Evolutionary conservation across 352 stramenopile genomes (phyloP).

Genomic region (Nothophytophthora sp.): DNA sequence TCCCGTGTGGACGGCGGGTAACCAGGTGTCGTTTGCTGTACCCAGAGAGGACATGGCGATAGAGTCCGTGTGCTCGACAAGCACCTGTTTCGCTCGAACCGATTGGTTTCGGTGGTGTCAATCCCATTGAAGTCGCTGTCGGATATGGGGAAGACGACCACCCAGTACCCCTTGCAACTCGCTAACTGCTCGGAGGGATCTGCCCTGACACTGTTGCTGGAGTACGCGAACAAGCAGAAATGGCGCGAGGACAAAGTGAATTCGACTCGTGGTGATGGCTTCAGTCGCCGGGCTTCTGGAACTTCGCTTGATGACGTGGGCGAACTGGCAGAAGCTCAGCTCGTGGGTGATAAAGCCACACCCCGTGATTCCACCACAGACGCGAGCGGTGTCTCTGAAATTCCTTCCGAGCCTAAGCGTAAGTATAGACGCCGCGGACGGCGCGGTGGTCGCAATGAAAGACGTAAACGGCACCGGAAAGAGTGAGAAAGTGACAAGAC

Average conservation of each 20-base stretch:
- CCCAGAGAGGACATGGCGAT: slow-evolving; percentile 80
- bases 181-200: slow-evolving; percentile 76
- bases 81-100: slow-evolving; percentile 74
- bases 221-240: slow-evolving; percentile 88
- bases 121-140: slow-evolving; percentile 82
- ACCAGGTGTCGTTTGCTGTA: slow-evolving; percentile 81
- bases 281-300: slow-evolving; percentile 62
- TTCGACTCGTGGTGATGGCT: slow-evolving; percentile 53
- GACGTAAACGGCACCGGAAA: too few species aligned
- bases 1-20: slow-evolving; percentile 87
- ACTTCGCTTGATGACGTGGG: slow-evolving; percentile 83
- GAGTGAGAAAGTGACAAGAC: too few species aligned
- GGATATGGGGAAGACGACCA: slow-evolving; percentile 84
- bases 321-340: slow-evolving; percentile 80
- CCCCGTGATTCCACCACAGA: too few species aligned
- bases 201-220: slow-evolving; percentile 72
- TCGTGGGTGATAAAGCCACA: slow-evolving; percentile 79
- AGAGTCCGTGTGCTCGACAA: slow-evolving; percentile 85
- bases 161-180: slow-evolving; percentile 83
- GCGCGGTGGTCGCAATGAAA: too few species aligned
- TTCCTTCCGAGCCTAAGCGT: too few species aligned
- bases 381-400: too few species aligned
- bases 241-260: slow-evolving; percentile 73
- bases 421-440: too few species aligned
- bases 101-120: slow-evolving; percentile 74